These are phyloP conservation scores for Diplocarpon rosae DNA, from an alignment of 2,329 filamentous ascomycete species.

Conservation along the genomic window DNA sequence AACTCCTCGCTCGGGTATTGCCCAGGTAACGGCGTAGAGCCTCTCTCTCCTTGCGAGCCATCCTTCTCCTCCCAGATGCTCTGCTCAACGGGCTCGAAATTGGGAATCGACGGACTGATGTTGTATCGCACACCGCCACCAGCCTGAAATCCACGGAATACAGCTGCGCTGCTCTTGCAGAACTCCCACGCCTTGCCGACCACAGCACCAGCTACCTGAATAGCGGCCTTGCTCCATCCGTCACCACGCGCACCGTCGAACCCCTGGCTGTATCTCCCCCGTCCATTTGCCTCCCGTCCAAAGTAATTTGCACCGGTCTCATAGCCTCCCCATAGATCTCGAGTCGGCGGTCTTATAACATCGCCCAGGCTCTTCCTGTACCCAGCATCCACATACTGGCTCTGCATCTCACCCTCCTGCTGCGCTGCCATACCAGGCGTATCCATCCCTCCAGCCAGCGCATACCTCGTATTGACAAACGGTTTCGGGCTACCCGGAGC, in stretches of 20 bases:
- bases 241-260: conserved; percentile 19
- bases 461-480: conserved; percentile 40
- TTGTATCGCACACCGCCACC: conserved; percentile 65
- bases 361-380: conserved; percentile 25
- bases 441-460: conserved; percentile 38
- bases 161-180: conserved; percentile 48
- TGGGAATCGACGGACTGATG: conserved; percentile 6
- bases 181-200: conserved; percentile 77
- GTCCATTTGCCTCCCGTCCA: conserved; percentile 17
- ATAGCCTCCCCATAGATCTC: conserved; percentile 7
- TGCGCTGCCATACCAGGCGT: conserved; percentile 29
- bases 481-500: conserved; percentile 29
- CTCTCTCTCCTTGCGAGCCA: conserved; percentile 7
- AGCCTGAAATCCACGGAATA: conserved; percentile 77
- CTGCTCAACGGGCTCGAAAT: conserved; percentile 11
- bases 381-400: conserved; percentile 29
- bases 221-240: conserved; percentile 47
- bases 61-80: conserved; percentile 17
- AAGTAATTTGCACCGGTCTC: conserved; percentile 10
- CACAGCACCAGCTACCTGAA: conserved; percentile 36
- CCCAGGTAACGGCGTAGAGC: conserved; percentile 39
- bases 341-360: neutral
- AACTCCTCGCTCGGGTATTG: conserved; percentile 39
- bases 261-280: conserved; percentile 10
- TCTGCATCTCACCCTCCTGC: conserved; percentile 26